phyloP scores from a whole-genome alignment of 306 rosid species.

The Glycyrrhiza uralensis region DNA sequence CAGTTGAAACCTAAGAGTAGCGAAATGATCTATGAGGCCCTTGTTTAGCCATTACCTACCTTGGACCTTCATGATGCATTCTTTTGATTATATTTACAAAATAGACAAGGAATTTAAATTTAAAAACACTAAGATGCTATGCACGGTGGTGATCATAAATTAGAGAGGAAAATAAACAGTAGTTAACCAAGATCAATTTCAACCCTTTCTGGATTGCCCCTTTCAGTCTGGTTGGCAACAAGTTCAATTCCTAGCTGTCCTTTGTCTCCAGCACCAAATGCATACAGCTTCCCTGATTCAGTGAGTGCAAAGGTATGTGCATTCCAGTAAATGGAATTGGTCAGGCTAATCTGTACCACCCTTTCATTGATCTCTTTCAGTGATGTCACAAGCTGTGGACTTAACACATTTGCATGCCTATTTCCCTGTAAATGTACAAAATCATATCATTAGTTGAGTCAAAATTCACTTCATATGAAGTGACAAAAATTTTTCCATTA shows the following conservation, averaged over 20 bases:
- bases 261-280: conserved; percentile 94
- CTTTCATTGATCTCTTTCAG: conserved; percentile 69
- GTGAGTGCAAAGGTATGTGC: conserved; percentile 97
- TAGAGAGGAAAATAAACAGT: conserved; percentile 27
- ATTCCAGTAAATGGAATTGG: conserved; percentile 85
- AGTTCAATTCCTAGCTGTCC: conserved; percentile 90
- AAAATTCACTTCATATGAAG: no score
- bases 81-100: conserved; percentile 61
- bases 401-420: conserved; percentile 59
- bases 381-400: conserved; percentile 72
- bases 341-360: conserved; percentile 87
- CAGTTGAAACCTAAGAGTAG: conserved; percentile 45
- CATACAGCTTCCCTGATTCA: conserved; percentile 82
- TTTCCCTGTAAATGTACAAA: conserved; percentile 53
- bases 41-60: conserved; percentile 41
- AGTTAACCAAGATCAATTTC: conserved; percentile 72
- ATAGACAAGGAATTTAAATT: conserved; percentile 44
- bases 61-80: conserved; percentile 41
- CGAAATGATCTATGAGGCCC: conserved; percentile 38
- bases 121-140: conserved; percentile 57
- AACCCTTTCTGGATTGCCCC: conserved; percentile 74
- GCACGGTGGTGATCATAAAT: conserved; percentile 42
- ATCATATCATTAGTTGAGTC: conserved; percentile 18
- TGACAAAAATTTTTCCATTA: not conserved
- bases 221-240: conserved; percentile 64